Conservation (phyloP, 2,329 filamentous ascomycete species). For the Cryphonectria nitschkei region DNA sequence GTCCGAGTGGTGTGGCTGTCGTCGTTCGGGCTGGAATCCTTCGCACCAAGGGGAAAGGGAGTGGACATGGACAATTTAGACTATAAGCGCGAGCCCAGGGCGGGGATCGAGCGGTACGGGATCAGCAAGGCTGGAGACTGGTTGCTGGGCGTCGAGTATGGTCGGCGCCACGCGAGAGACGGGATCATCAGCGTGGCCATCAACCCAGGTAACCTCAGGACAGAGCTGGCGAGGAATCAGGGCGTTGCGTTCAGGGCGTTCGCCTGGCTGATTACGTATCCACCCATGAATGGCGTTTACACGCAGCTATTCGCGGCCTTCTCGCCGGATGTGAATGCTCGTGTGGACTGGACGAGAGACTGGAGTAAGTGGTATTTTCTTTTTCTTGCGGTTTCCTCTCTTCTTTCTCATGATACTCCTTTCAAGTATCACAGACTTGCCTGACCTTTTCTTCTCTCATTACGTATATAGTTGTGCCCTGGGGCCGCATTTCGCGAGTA, state of each 20-base stretch:
- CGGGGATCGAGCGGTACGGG: conserved; percentile 29
- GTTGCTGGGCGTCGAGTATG: conserved; percentile 32
- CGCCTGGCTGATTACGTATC: background rate
- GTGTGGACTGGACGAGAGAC: conserved; percentile 1
- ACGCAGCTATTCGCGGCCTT: conserved; percentile 17
- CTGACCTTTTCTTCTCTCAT: background rate
- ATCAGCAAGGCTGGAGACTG: conserved; percentile 35
- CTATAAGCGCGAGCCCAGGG: background rate
- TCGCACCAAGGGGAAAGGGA: background rate
- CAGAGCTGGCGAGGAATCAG: conserved; percentile 7
- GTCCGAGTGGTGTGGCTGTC: conserved; percentile 13
- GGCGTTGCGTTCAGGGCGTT: background rate
- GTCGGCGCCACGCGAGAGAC: conserved; percentile 30
- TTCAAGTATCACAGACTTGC: background rate
- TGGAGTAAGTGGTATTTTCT: conserved; percentile 3
- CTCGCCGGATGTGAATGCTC: conserved; percentile 13
- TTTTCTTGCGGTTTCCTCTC: background rate
- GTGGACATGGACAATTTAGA: conserved; percentile 3
- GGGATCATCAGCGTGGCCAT: conserved; percentile 33
- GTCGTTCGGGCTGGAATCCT: conserved; percentile 4
- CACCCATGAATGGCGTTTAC: conserved; percentile 14
- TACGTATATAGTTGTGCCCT: conserved; percentile 39
- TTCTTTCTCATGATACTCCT: background rate
- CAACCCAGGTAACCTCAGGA: conserved; percentile 17
- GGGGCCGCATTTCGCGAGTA: conserved; percentile 42